These are phyloP conservation scores for Sporothrix inflata DNA, from an alignment of 2,329 filamentous ascomycete species.

Conservation along the genomic window DNA sequence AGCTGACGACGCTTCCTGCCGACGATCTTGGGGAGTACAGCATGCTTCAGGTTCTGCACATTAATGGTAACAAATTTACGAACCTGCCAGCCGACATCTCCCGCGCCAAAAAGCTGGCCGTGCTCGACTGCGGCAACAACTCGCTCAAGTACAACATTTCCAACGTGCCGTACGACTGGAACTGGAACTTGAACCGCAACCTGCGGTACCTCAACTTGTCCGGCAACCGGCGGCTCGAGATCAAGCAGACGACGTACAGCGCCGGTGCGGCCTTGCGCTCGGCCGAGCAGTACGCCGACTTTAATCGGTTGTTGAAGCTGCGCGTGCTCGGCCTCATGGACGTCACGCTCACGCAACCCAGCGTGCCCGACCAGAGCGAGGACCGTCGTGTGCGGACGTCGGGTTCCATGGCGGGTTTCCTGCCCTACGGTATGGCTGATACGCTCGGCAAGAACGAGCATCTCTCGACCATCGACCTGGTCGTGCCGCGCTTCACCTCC, in stretches of 20 bases:
- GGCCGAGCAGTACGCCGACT: constrained; percentile 77
- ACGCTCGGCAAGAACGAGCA: constrained; percentile 92
- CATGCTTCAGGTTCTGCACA: constrained; percentile 84
- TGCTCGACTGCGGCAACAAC: constrained; percentile 94
- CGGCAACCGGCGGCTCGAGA: constrained; percentile 94
- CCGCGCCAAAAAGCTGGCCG: constrained; percentile 86
- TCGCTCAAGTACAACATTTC: constrained; percentile 97
- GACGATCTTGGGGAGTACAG: constrained; percentile 93
- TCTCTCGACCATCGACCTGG: constrained; percentile 91
- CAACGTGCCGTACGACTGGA: constrained; percentile 99
- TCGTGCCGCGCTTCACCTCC: constrained; percentile 88
- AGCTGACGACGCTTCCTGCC: constrained; percentile 85
- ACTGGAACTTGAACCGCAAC: constrained; percentile 98
- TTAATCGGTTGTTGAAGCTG: constrained; percentile 80
- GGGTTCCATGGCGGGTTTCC: constrained; percentile 84
- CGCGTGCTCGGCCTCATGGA: constrained; percentile 95
- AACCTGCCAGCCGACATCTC: constrained; percentile 94
- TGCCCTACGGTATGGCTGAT: constrained; percentile 97
- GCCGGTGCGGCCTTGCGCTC: constrained; percentile 57
- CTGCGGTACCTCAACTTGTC: constrained; percentile 94
- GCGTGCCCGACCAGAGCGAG: constrained; percentile 92
- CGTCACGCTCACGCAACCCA: constrained; percentile 90
- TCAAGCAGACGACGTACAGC: constrained; percentile 67
- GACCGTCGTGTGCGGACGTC: constrained; percentile 96
- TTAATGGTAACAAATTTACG: constrained; percentile 98